Conservation (phyloP, 257 asterid species). For the Linaria vulgaris region DNA sequence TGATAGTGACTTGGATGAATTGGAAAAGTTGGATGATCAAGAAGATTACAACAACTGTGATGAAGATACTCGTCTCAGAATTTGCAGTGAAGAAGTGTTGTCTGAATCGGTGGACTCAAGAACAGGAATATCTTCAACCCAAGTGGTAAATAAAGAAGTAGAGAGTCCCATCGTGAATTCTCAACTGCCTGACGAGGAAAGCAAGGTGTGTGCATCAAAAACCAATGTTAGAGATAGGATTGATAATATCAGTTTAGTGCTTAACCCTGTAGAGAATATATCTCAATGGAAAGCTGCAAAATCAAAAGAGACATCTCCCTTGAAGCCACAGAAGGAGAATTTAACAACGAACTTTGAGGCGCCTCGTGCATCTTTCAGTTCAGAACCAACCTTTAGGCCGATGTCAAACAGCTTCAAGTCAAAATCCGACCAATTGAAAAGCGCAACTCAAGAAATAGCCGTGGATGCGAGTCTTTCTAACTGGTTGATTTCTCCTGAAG, state of each 20-base stretch:
- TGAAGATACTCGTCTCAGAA: slow-evolving; percentile 36
- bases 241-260: slow-evolving; percentile 66
- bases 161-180: slow-evolving; percentile 39
- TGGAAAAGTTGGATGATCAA: slow-evolving; percentile 45
- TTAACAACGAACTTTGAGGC: slow-evolving; percentile 39
- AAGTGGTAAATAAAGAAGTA: slow-evolving; percentile 39
- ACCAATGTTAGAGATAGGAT: slow-evolving; percentile 61
- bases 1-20: slow-evolving; percentile 65
- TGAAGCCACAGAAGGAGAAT: slow-evolving; percentile 77
- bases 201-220: slow-evolving; percentile 30
- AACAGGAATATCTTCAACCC: slow-evolving; percentile 32
- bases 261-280: slow-evolving; percentile 85
- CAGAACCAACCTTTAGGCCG: slow-evolving; percentile 46
- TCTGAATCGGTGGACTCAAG: slow-evolving; percentile 64
- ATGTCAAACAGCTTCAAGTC: slow-evolving; percentile 36
- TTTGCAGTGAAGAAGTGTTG: slow-evolving; percentile 46
- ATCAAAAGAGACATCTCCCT: slow-evolving; percentile 40
- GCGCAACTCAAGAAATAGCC: slow-evolving; percentile 48
- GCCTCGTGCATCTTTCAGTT: slow-evolving; percentile 42
- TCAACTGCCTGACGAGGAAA: slow-evolving; percentile 29
- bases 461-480: slow-evolving; percentile 93
- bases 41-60: slow-evolving; percentile 41
- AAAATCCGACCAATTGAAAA: slow-evolving; percentile 39
- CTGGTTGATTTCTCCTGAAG: slow-evolving; percentile 69
- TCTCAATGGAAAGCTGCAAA: slow-evolving; percentile 84